Percentiles rank a stretch among this genome's conserved stretches.
These are phyloP conservation scores for Pythium scleroteichum DNA, from an alignment of 352 stramenopile species.

Conservation along the genomic window DNA sequence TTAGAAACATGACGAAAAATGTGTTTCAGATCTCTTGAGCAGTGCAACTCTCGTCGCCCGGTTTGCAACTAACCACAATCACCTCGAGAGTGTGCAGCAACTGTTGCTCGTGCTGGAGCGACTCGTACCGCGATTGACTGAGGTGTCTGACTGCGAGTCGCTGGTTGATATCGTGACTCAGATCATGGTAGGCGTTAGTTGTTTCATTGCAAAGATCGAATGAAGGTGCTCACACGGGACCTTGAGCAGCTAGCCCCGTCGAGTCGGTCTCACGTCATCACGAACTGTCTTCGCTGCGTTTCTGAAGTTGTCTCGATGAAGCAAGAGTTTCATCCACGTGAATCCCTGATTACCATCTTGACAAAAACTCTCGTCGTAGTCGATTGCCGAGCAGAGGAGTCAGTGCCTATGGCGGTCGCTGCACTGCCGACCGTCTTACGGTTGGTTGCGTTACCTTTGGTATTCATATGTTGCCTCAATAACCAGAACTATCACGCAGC, in stretches of 20 bases:
- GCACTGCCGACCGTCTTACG: slow-evolving; percentile 4
- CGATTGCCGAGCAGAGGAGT: not conserved
- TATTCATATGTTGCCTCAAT: not conserved
- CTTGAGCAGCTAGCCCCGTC: slow-evolving; percentile 8
- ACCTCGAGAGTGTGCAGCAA: slow-evolving; percentile 2
- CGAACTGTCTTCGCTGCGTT: slow-evolving; percentile 10
- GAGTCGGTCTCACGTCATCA: slow-evolving; percentile 1
- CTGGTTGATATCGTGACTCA: slow-evolving; percentile 8
- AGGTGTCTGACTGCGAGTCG: not conserved
- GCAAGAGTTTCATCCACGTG: slow-evolving; percentile 6
- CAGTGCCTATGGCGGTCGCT: not conserved
- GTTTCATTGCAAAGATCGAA: too few relatives aligned
- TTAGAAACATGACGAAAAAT: not conserved
- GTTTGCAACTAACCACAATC: slow-evolving; percentile 1
- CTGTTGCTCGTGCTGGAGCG: slow-evolving; percentile 10
- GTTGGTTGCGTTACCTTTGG: not conserved
- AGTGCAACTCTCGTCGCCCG: slow-evolving; percentile 1
- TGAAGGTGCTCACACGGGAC: not conserved
- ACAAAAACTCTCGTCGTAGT: slow-evolving; percentile 1
- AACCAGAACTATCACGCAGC: not conserved
- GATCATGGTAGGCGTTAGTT: slow-evolving; percentile 10
- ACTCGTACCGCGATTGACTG: not conserved
- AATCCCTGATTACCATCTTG: not conserved
- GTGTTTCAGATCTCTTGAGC: not conserved
- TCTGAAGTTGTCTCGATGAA: not conserved